Base-by-base conservation (phyloP, 1,139 yeast genomes). In the Taiozyma onychis region DNA sequence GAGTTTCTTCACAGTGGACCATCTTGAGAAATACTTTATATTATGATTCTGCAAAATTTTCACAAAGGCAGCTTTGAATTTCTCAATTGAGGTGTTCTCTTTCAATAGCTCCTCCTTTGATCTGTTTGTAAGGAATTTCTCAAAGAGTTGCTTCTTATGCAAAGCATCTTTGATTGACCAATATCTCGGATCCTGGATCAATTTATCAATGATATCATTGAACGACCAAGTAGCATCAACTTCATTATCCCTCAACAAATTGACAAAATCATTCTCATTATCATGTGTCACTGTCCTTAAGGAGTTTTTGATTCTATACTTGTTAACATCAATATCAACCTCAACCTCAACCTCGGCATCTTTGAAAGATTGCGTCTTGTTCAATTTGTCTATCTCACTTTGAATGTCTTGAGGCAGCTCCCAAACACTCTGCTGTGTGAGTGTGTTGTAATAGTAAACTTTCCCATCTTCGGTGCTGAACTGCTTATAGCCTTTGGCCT, bases 151-250 rank as follows among this genome's bases (percentile, higher is more conserved):
- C 57, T 83, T 82, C 48, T 95, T 76, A 53, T 73, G 72, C 9
- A 83, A 60, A 0, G 96, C 76, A 21, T 74, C 70, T 6, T 72
- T 68, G 1, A 89, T 68, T 1, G 75, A 69, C 95, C 96, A 88
- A 63, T 88, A 91, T 18, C 81, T 72, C 0, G 85, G 81, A 50
- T 83, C 81, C 8, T 65, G 67, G 18, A 87, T 75, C 21, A 69
- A 66, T 51, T 84, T 72, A 30, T 72, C 74, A 72, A 90, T 81
- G 0, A 85, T 86, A 51, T 74, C 73, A 50, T 78, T 80, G 67
- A 89, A 90, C 0, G 95, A 76, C 91, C 93, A 87, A 0, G 88
- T 78, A 0, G 86, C 76, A 61, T 85, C 90, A 2, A 88, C 87
- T 8, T 74, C 69, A 42, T 74, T 66, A 1, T 76, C 78, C 39